Percentiles rank a stretch among this genome's conserved stretches.
Conservation (phyloP, 2,329 filamentous ascomycete species). For the Kalaharituber pfeilii region DNA sequence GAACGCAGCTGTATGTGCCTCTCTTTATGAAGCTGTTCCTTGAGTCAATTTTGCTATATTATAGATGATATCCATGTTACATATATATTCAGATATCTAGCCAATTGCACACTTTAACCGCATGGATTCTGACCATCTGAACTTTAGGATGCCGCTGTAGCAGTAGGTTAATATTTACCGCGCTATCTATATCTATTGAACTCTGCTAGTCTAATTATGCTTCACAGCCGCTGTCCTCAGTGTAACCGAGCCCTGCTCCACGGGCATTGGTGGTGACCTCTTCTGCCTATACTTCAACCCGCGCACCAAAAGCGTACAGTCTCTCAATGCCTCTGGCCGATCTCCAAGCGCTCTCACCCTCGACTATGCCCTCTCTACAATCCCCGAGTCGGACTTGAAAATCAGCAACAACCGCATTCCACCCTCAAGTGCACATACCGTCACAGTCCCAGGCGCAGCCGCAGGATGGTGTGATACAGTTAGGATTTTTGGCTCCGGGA, state of each 20-base stretch:
- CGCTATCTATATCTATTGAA: background rate
- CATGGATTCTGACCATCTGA: too few relatives aligned
- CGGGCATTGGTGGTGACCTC: slow-evolving; percentile 92
- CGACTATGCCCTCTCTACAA: slow-evolving; percentile 47
- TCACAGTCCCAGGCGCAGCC: slow-evolving; percentile 75
- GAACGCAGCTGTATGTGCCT: slow-evolving; percentile 63
- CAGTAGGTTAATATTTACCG: slow-evolving; percentile 45
- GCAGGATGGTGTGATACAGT: slow-evolving; percentile 88
- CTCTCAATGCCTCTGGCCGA: slow-evolving; percentile 86
- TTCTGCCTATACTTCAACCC: slow-evolving; percentile 89
- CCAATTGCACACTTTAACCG: too few relatives aligned
- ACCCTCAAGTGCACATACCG: slow-evolving; percentile 56
- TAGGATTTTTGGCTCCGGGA: slow-evolving; percentile 77
- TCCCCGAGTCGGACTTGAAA: slow-evolving; percentile 39
- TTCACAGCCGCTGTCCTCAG: slow-evolving; percentile 66
- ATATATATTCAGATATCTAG: too few relatives aligned
- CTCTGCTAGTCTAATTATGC: too few relatives aligned
- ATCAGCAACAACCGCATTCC: slow-evolving; percentile 41
- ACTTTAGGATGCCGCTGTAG: slow-evolving; percentile 81
- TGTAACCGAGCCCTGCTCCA: slow-evolving; percentile 80
- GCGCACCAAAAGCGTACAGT: slow-evolving; percentile 59
- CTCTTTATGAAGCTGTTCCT: slow-evolving; percentile 3
- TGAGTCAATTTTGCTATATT: background rate
- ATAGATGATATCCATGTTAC: background rate
- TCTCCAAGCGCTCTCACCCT: slow-evolving; percentile 52